A percentile compares a stretch with the other conserved stretches of the same genome.
Conservation (phyloP, 2,329 filamentous ascomycete genomes). For the Phyllosticta capitalensis region DNA sequence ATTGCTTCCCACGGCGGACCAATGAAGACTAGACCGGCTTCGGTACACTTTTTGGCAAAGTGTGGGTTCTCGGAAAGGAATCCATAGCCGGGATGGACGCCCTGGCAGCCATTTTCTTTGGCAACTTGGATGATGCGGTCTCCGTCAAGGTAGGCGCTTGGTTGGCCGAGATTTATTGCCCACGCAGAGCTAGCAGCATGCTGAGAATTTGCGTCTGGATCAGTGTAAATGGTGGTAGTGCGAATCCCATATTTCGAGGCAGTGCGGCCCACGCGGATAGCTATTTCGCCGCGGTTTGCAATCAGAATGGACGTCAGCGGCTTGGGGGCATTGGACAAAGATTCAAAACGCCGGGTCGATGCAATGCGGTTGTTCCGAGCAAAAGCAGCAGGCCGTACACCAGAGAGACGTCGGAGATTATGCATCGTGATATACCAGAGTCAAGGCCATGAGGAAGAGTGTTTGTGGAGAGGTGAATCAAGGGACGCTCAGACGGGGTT, state of each 20-base stretch:
- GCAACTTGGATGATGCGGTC: conserved; percentile 85
- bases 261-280: conserved; percentile 81
- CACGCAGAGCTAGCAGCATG: conserved; percentile 80
- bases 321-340: background rate
- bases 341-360: background rate
- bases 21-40: conserved; percentile 88
- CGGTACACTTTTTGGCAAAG: conserved; percentile 80
- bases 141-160: conserved; percentile 84
- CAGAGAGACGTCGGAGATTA: background rate
- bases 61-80: conserved; percentile 87
- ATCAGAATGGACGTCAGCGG: conserved; percentile 70
- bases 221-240: conserved; percentile 91
- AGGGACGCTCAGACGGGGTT: background rate
- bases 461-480: background rate
- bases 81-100: conserved; percentile 92
- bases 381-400: background rate
- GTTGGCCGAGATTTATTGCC: conserved; percentile 72
- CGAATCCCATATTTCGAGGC: conserved; percentile 81
- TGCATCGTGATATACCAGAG: background rate
- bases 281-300: conserved; percentile 94
- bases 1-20: conserved; percentile 74
- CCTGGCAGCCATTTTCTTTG: conserved; percentile 75
- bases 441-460: background rate
- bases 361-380: background rate
- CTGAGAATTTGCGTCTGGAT: conserved; percentile 77